Percentiles rank a stretch among this genome's conserved stretches.
These are phyloP conservation scores for Acacia acuminata DNA, from an alignment of 306 rosid genomes.

Conservation along the genomic window DNA sequence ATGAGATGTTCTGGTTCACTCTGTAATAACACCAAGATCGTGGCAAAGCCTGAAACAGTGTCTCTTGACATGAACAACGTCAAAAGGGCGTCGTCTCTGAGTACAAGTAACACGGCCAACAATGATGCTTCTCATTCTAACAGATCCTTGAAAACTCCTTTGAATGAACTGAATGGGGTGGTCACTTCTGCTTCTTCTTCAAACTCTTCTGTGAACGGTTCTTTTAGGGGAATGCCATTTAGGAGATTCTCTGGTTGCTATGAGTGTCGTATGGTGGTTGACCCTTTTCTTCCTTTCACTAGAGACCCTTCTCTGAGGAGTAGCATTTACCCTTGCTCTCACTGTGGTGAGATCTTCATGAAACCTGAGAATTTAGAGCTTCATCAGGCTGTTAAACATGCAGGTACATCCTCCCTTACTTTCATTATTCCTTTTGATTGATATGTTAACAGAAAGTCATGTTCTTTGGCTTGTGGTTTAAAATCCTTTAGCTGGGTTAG, in stretches of 20 bases:
- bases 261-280: conserved; percentile 94
- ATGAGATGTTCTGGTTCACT: conserved; percentile 89
- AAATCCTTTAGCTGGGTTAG: not conserved
- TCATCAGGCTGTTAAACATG: conserved; percentile 87
- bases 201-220: conserved; percentile 59
- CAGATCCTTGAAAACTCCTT: conserved; percentile 72
- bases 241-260: conserved; percentile 91
- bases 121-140: conserved; percentile 50
- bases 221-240: conserved; percentile 84
- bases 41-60: conserved; percentile 69
- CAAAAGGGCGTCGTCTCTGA: conserved; percentile 50
- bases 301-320: conserved; percentile 84
- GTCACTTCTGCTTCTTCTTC: conserved; percentile 56
- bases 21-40: conserved; percentile 81
- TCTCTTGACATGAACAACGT: conserved; percentile 62
- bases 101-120: conserved; percentile 35
- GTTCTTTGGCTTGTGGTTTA: not conserved
- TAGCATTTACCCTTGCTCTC: conserved; percentile 82
- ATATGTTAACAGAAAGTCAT: not conserved
- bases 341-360: conserved; percentile 84
- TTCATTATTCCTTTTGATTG: not conserved
- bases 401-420: conserved; percentile 51
- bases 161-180: conserved; percentile 58
- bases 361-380: conserved; percentile 79
- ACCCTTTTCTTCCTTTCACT: conserved; percentile 80